These are phyloP conservation scores for Coniosporium tulheliwenetii DNA, from an alignment of 2,329 filamentous ascomycete genomes.

Conservation along the genomic window DNA sequence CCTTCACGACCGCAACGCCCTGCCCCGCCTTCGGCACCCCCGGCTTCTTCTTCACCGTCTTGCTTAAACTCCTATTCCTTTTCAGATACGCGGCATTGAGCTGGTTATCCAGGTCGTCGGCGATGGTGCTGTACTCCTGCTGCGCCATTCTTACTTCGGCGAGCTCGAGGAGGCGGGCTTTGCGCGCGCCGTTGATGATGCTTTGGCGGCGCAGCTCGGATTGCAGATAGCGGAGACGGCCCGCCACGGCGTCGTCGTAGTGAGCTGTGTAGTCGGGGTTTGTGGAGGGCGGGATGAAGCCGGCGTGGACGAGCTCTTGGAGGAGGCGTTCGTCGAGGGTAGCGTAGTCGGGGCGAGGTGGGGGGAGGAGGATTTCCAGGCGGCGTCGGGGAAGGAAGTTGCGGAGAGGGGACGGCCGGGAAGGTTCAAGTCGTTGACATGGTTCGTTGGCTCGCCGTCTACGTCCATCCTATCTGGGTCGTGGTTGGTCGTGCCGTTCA, in stretches of 20 bases:
- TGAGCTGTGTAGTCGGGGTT: constrained; percentile 73
- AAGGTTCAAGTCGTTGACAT: no score
- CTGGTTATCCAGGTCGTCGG: constrained; percentile 89
- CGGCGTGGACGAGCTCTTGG: constrained; percentile 80
- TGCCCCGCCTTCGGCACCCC: constrained; percentile 53
- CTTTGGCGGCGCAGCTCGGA: constrained; percentile 67
- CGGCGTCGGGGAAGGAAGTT: constrained; percentile 58
- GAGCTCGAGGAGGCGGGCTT: constrained; percentile 70
- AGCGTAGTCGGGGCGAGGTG: constrained; percentile 61
- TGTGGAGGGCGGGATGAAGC: constrained; percentile 53
- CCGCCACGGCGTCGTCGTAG: constrained; percentile 87
- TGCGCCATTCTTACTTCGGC: constrained; percentile 87
- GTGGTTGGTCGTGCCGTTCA: constrained; percentile 11
- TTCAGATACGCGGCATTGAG: constrained; percentile 93
- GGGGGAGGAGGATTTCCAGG: constrained; percentile 58
- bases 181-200: constrained; percentile 79
- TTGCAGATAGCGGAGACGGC: constrained; percentile 74
- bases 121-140: constrained; percentile 93
- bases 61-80: constrained; percentile 83
- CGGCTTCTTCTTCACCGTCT: constrained; percentile 66
- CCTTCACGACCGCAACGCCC: constrained; percentile 54
- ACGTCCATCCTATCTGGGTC: constrained; percentile 18
- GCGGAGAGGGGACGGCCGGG: constrained; percentile 28
- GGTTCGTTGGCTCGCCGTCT: constrained; percentile 21
- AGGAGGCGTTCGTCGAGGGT: constrained; percentile 84